Percentiles rank a stretch among this genome's conserved stretches.
phyloP scores from a whole-genome alignment of 2,329 filamentous ascomycete genomes.

The Trichophyton schoenleinii region DNA sequence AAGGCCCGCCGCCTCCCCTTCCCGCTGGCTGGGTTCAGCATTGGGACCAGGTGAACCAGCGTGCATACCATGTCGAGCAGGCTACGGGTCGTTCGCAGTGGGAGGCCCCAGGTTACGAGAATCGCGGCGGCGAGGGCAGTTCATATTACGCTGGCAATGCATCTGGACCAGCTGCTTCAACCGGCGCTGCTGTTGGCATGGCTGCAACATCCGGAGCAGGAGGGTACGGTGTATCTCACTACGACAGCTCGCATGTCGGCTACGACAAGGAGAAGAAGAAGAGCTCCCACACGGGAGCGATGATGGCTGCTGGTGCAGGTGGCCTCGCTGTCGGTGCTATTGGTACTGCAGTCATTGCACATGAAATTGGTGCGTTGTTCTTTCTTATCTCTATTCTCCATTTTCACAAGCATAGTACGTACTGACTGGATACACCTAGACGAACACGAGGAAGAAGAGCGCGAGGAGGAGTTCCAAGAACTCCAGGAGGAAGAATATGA shows the following conservation, averaged over 20 bases:
- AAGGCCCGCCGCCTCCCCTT: conserved; percentile 25
- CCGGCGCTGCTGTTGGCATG: not conserved
- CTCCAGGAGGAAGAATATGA: not conserved
- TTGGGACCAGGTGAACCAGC: conserved; percentile 35
- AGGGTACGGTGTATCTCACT: not conserved
- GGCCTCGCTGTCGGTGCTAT: conserved; percentile 46
- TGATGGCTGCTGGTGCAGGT: conserved; percentile 45
- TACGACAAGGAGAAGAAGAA: conserved; percentile 22
- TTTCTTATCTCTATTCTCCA: not conserved
- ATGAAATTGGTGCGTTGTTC: conserved; percentile 30
- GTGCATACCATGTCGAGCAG: conserved; percentile 38
- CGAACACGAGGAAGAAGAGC: not conserved
- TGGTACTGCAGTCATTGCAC: conserved; percentile 45
- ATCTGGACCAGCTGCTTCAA: not conserved
- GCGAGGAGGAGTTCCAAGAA: not conserved
- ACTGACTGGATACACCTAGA: not conserved
- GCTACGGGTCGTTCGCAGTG: conserved; percentile 38
- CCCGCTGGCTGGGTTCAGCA: conserved; percentile 36
- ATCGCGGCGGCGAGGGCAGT: conserved; percentile 41
- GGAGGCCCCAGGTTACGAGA: conserved; percentile 43
- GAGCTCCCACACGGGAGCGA: conserved; percentile 37
- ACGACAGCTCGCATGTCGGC: not conserved
- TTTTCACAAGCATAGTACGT: not conserved
- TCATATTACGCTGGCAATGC: conserved; percentile 38
- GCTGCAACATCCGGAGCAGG: not conserved